These are phyloP conservation scores for Dipsacomyces acuminosporus DNA, from an alignment of 371 early-diverging fungal species.

Conservation along the genomic window DNA sequence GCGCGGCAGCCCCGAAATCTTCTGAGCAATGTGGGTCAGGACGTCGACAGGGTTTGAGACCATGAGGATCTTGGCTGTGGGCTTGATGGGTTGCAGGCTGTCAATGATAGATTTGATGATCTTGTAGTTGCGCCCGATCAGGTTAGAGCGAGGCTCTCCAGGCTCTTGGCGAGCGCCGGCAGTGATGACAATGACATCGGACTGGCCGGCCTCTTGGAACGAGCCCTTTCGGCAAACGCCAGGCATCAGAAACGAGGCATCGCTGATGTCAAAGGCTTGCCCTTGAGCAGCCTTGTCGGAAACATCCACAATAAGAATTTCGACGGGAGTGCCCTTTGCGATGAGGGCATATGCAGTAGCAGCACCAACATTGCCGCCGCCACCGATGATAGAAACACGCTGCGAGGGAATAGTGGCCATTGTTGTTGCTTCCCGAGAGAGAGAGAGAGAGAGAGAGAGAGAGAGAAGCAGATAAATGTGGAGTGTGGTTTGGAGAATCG, in stretches of 20 bases:
- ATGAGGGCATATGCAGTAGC: constrained; percentile 69
- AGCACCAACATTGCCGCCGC: constrained; percentile 76
- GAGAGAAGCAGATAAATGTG: no score
- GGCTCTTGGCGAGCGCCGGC: constrained; percentile 84
- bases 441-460: no score
- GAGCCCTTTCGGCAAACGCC: constrained; percentile 58
- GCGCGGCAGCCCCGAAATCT: constrained; percentile 68
- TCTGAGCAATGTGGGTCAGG: constrained; percentile 76
- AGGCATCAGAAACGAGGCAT: constrained; percentile 64
- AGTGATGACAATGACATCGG: constrained; percentile 79
- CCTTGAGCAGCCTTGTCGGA: constrained; percentile 60
- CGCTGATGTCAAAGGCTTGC: constrained; percentile 73
- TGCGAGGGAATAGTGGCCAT: constrained; percentile 5
- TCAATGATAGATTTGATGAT: constrained; percentile 67
- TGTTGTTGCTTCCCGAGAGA: no score
- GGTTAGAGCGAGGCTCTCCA: constrained; percentile 67
- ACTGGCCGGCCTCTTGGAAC: constrained; percentile 70
- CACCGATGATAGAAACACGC: constrained; percentile 62
- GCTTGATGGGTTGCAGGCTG: constrained; percentile 69
- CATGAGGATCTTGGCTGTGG: constrained; percentile 63
- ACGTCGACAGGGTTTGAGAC: constrained; percentile 84
- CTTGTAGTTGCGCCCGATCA: constrained; percentile 75
- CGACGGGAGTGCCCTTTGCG: constrained; percentile 62
- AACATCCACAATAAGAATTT: constrained; percentile 70
- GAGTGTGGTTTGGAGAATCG: no score